A percentile compares a stretch with the other conserved stretches of the same genome.
Evolutionary conservation across 1,284 basidiomycete species (phyloP).

Genomic region (Ustilago tritici): DNA sequence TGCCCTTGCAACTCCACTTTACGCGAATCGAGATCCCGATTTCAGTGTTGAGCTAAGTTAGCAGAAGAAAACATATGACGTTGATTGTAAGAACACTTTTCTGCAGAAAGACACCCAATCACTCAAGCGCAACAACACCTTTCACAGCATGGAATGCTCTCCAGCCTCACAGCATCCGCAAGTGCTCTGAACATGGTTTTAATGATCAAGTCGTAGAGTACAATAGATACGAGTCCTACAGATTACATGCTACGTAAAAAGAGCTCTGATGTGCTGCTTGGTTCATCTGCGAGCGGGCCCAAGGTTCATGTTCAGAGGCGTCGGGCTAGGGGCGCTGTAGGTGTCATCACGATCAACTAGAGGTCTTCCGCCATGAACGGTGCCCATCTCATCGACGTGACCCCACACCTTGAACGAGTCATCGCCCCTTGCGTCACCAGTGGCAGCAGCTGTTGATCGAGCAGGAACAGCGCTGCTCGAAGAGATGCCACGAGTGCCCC

Average conservation of each 20-base stretch:
- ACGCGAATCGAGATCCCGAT: not conserved
- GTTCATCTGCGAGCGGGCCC: slow-evolving; percentile 21
- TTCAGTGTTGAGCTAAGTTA: not conserved
- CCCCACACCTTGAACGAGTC: slow-evolving; percentile 53
- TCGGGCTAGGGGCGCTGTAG: slow-evolving; percentile 61
- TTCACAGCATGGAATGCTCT: not conserved
- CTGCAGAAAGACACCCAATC: not conserved
- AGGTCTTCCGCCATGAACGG: slow-evolving; percentile 58
- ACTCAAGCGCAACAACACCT: not conserved
- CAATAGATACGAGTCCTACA: not conserved
- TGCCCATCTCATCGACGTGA: slow-evolving; percentile 58
- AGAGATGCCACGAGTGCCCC: slow-evolving; percentile 12
- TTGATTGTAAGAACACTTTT: not conserved
- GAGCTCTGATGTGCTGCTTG: not conserved
- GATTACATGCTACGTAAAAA: not conserved
- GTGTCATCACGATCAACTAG: slow-evolving; percentile 59
- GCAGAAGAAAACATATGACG: too few relatives aligned
- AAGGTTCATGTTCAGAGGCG: slow-evolving; percentile 52
- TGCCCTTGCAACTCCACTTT: slow-evolving; percentile 4
- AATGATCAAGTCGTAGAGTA: slow-evolving; percentile 8
- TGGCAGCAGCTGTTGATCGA: slow-evolving; percentile 6
- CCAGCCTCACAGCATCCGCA: not conserved
- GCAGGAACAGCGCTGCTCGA: slow-evolving; percentile 3
- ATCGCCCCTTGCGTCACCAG: slow-evolving; percentile 18
- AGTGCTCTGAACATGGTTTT: not conserved